These are phyloP conservation scores for Verticillium isaacii DNA, from an alignment of 2,329 filamentous ascomycete species.

Conservation along the genomic window DNA sequence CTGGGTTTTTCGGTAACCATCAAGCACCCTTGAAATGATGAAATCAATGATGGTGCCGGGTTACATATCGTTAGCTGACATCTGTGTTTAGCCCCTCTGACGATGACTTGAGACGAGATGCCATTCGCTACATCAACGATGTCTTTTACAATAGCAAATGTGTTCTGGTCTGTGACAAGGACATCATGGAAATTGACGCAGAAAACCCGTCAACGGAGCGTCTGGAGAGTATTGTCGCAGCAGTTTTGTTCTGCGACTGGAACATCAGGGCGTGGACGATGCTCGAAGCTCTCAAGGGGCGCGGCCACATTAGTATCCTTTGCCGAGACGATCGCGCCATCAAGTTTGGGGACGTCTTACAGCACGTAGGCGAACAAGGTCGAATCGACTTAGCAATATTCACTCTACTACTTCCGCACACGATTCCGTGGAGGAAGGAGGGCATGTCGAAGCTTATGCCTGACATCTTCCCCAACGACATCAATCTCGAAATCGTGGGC, in stretches of 20 bases:
- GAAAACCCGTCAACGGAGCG: not conserved
- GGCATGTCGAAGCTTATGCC: not conserved
- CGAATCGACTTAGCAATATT: not conserved
- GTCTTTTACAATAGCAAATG: not conserved
- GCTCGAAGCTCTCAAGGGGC: not conserved
- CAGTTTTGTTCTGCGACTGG: not conserved
- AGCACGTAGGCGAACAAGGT: not conserved
- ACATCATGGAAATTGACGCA: not conserved
- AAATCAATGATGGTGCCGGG: no score
- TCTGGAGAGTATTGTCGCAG: not conserved
- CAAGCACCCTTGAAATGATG: no score
- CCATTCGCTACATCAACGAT: not conserved
- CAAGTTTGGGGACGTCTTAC: not conserved
- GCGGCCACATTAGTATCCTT: not conserved
- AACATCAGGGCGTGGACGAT: not conserved
- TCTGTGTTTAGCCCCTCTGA: not conserved
- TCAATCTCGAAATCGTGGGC: not conserved
- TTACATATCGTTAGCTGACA: not conserved
- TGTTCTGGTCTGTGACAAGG: not conserved
- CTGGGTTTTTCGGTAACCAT: not conserved
- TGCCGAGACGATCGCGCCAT: not conserved
- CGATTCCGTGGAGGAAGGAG: not conserved
- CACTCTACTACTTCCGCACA: not conserved
- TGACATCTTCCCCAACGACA: not conserved
- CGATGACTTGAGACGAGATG: not conserved